phyloP scores from a whole-genome alignment of 2,329 filamentous ascomycete species.

The Pyrenochaeta sp. region DNA sequence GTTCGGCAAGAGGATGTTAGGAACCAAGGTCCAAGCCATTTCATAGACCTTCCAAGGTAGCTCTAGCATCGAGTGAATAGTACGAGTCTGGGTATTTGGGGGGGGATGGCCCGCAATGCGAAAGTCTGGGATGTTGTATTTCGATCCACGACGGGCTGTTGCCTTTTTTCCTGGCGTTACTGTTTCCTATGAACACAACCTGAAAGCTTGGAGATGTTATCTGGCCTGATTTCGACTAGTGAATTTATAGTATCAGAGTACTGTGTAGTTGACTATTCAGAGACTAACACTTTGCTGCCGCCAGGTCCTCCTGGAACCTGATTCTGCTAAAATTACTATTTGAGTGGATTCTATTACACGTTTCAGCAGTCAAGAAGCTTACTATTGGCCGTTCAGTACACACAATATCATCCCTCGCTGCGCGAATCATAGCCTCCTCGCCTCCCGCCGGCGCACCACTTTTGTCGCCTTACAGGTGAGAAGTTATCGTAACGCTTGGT shows the following conservation, averaged over 20 bases:
- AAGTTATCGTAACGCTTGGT: no score
- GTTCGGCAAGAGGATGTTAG: no score
- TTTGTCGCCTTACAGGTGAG: no score
- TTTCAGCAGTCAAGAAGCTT: constrained; percentile 37
- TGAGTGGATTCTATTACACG: constrained; percentile 26
- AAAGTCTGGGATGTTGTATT: constrained; percentile 25
- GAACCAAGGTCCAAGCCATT: no score
- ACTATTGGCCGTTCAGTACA: no score
- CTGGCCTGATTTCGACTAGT: constrained; percentile 40
- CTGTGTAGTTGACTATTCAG: not conserved
- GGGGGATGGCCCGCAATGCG: no score
- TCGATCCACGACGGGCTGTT: constrained; percentile 32
- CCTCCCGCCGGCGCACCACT: no score
- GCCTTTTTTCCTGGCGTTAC: constrained; percentile 35
- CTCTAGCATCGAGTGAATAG: no score
- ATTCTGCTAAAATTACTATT: constrained; percentile 32
- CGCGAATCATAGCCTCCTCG: no score
- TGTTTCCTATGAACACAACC: constrained; percentile 25
- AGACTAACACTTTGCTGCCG: not conserved
- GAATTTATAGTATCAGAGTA: constrained; percentile 15
- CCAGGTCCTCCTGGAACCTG: constrained; percentile 7
- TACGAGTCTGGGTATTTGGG: no score
- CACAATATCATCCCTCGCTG: no score
- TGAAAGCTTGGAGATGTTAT: constrained; percentile 31
- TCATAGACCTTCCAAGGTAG: no score